These are phyloP conservation scores for Mucor saturninus DNA, from an alignment of 371 early-diverging fungal species.

Conservation along the genomic window DNA sequence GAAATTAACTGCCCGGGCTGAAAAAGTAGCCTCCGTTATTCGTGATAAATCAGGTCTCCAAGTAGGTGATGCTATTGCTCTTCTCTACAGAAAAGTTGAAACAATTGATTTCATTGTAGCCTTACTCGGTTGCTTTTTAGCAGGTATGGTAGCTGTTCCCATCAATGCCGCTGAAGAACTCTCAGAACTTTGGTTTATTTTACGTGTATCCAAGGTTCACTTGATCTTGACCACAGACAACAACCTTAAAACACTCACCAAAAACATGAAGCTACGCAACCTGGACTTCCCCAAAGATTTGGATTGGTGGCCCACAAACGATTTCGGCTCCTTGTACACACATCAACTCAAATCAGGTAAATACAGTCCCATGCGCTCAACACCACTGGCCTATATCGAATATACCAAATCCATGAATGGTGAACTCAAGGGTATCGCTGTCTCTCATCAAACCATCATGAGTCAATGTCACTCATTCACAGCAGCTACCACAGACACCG, in stretches of 20 bases:
- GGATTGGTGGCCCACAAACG: conserved; percentile 78
- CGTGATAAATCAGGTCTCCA: conserved; percentile 57
- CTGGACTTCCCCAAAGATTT: conserved; percentile 65
- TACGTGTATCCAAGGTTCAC: conserved; percentile 63
- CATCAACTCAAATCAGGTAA: conserved; percentile 58
- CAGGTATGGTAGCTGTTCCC: conserved; percentile 83
- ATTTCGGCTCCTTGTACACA: conserved; percentile 59
- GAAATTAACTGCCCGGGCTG: conserved; percentile 70
- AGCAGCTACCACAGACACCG: conserved; percentile 27
- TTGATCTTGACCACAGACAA: conserved; percentile 78
- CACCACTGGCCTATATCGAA: conserved; percentile 81
- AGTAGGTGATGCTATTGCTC: conserved; percentile 69
- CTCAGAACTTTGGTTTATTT: conserved; percentile 73
- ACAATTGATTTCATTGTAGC: conserved; percentile 75
- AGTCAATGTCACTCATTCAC: conserved; percentile 57
- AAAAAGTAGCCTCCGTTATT: conserved; percentile 68
- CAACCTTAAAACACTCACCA: conserved; percentile 71
- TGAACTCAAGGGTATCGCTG: conserved; percentile 79
- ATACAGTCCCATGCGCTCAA: conserved; percentile 32
- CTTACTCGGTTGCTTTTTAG: conserved; percentile 77
- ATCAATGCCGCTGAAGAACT: conserved; percentile 76
- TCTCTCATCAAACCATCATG: conserved; percentile 76
- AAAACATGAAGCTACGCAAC: conserved; percentile 59
- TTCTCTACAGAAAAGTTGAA: conserved; percentile 78
- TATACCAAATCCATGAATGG: conserved; percentile 79